Base-by-base conservation (phyloP, 2,329 filamentous ascomycete genomes). In the Colletotrichum musicola region DNA sequence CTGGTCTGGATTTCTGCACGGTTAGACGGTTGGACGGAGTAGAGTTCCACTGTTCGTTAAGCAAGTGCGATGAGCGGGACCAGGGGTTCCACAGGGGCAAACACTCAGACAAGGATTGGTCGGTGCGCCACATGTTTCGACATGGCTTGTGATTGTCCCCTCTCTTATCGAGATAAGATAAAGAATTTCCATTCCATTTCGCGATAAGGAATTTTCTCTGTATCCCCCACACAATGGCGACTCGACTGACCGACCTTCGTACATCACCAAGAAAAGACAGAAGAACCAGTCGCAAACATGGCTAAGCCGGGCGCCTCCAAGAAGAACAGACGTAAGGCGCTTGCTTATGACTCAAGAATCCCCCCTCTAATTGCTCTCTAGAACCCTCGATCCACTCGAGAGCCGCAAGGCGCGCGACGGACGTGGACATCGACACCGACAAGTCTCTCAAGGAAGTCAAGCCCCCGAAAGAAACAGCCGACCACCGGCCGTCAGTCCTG, bases 401-500 rank as follows among this genome's bases (percentile, higher is more conserved):
- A 72, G 92, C 91, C 67, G 91, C 92, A 47, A 88, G 92, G 75
- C 89, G 93, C 72, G 92, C 90, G 54, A 88, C 89, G 16, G 92
- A 91, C 4, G 90, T 92, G 27, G 85, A 89, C 74, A 90, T 93
- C 79, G 82, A 92, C 80, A 87, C 88, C 50, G 90, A 93, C 84
- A 92, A 92, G 80, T 92, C 90, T 6, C 83, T 93, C 22, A 92
- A 91, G 76, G 81, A 88, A 44, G 79, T 86, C 67, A 81, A 85
- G 69, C 82, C 85, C 12, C 87, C 89, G 1, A 71, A 79, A 20
- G 81, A 85, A 51, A 80, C 83, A 7, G 77, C 80, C 66, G 81
- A 85, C 44, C 77, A 82, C 68, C 87, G 89, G 4, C 88, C 90
- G 30, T 90, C 92, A n/a, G 85, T 93, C 18, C 88, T 94, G 47